A percentile compares a stretch with the other conserved stretches of the same genome.
phyloP scores from a whole-genome alignment of 257 asterid species.

The Plantago major region DNA sequence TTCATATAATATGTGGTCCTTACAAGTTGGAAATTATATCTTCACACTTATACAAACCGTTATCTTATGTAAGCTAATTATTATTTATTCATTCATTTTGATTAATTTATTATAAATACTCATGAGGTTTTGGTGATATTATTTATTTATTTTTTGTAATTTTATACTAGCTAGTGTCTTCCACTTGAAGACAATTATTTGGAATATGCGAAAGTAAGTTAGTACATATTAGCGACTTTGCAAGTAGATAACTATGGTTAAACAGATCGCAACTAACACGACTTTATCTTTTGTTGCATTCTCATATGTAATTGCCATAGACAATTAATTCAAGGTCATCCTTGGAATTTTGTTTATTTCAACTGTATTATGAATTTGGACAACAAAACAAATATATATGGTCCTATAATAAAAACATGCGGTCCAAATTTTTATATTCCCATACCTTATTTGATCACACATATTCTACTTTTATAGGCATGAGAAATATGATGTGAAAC shows the following conservation, averaged over 20 bases:
- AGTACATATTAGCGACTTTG: slow-evolving; percentile 21
- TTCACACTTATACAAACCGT: slow-evolving; percentile 17
- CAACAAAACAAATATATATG: not conserved
- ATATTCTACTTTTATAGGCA: too few relatives aligned
- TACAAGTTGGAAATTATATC: slow-evolving; percentile 32
- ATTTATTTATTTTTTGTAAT: not conserved
- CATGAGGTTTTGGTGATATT: not conserved
- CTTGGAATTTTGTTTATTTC: not conserved
- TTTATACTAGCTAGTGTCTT: not conserved
- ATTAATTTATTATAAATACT: slow-evolving; percentile 6
- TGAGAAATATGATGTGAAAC: too few relatives aligned
- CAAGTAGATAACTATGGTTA: slow-evolving; percentile 57
- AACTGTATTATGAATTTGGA: not conserved
- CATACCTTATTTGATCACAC: not conserved
- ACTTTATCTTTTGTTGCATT: slow-evolving; percentile 22
- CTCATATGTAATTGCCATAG: not conserved
- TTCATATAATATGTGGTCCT: slow-evolving; percentile 30
- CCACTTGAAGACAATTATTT: slow-evolving; percentile 24
- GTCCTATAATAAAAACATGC: not conserved
- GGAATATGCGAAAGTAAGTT: slow-evolving; percentile 26
- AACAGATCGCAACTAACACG: slow-evolving; percentile 58
- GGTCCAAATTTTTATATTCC: not conserved
- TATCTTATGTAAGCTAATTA: slow-evolving; percentile 1
- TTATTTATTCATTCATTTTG: not conserved
- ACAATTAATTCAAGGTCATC: not conserved